A percentile compares a stretch with the other conserved stretches of the same genome.
Conservation (phyloP, 805 yeast genomes). For the Candida loeiensis region DNA sequence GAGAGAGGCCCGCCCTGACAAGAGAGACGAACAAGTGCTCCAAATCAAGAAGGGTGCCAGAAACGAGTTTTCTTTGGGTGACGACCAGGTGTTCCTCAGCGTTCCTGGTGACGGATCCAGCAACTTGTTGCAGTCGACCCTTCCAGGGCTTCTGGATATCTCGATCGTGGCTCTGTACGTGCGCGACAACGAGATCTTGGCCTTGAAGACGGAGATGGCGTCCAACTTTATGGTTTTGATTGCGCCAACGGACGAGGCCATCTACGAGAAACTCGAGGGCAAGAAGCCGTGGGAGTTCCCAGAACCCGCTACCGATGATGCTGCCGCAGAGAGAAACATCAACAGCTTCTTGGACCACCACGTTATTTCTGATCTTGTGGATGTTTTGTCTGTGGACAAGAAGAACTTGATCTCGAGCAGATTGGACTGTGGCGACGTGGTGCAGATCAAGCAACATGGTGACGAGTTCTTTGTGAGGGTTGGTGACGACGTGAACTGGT, state of each 20-base stretch:
- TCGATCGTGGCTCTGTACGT: constrained; percentile 66
- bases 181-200: constrained; percentile 56
- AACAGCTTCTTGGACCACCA: constrained; percentile 61
- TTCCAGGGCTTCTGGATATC: constrained; percentile 38
- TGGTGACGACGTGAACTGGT: constrained; percentile 10
- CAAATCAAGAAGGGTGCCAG: constrained; percentile 1
- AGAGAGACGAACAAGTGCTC: not conserved
- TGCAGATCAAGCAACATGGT: constrained; percentile 20
- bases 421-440: constrained; percentile 20
- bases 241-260: constrained; percentile 68
- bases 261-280: constrained; percentile 36
- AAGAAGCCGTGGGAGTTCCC: constrained; percentile 89
- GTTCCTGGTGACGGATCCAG: constrained; percentile 15
- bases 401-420: constrained; percentile 15
- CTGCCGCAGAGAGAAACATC: constrained; percentile 48
- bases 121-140: constrained; percentile 30
- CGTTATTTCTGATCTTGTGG: constrained; percentile 36
- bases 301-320: constrained; percentile 44
- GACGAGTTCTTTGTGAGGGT: constrained; percentile 18
- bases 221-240: constrained; percentile 50
- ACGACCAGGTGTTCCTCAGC: constrained; percentile 14
- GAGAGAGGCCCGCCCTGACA: not conserved
- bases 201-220: constrained; percentile 44
- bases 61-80: constrained; percentile 1
- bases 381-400: constrained; percentile 16